These are phyloP conservation scores for Phellinidium pouzarii DNA, from an alignment of 1,284 basidiomycete species.

Conservation along the genomic window DNA sequence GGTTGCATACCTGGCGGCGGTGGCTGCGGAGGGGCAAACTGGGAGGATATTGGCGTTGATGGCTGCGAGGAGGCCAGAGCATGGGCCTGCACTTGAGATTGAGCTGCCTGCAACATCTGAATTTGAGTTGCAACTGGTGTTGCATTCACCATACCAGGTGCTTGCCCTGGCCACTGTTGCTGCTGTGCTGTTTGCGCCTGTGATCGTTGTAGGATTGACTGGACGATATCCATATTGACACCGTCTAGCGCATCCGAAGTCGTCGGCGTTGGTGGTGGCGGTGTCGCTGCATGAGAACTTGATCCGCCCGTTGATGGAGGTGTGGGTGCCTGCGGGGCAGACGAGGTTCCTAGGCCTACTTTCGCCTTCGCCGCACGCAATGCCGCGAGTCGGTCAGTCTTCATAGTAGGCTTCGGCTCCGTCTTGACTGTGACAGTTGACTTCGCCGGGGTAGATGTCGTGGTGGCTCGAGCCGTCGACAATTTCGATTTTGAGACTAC, in stretches of 20 bases:
- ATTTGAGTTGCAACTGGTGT: not conserved
- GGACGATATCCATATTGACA: not conserved
- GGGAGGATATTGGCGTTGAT: not conserved
- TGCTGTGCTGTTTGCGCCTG: not conserved
- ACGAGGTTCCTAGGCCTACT: not conserved
- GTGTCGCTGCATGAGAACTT: not conserved
- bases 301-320: not conserved
- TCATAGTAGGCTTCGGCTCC: not conserved
- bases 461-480: not conserved
- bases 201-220: not conserved
- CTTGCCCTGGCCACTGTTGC: not conserved
- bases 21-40: not conserved
- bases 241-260: not conserved
- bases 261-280: not conserved
- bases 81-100: not conserved
- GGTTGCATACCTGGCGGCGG: not conserved
- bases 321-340: not conserved
- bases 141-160: not conserved
- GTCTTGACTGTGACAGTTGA: not conserved
- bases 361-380: conserved; percentile 11
- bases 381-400: conserved; percentile 5
- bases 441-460: not conserved
- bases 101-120: not conserved
- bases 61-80: not conserved
- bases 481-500: not conserved